A percentile compares a stretch with the other conserved stretches of the same genome.
These are phyloP conservation scores for Seiridium unicorne DNA, from an alignment of 2,329 filamentous ascomycete species.

Conservation along the genomic window DNA sequence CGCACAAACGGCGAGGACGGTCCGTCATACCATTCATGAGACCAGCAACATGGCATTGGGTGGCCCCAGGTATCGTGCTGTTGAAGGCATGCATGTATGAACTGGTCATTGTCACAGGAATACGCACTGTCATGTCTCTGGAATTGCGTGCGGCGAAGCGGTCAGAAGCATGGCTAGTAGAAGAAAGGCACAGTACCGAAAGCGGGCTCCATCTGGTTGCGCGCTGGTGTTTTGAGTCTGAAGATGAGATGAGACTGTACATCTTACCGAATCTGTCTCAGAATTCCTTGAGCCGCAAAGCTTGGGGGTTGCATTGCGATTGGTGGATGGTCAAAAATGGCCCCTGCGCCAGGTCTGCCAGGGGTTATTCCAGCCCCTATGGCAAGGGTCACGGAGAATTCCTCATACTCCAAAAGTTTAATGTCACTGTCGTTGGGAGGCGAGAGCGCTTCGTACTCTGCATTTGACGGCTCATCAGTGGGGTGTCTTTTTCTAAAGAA, in stretches of 20 bases:
- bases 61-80: neutral
- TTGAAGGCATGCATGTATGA: neutral
- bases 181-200: neutral
- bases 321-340: neutral
- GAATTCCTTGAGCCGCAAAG: slow-evolving; percentile 21
- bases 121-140: no score
- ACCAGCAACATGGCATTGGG: neutral
- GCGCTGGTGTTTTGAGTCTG: slow-evolving; percentile 15
- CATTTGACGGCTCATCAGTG: neutral
- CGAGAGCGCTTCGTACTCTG: neutral
- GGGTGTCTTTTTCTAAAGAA: neutral
- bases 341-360: neutral
- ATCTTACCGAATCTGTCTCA: slow-evolving; percentile 27
- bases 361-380: neutral
- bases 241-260: slow-evolving; percentile 28
- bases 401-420: slow-evolving; percentile 8
- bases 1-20: neutral
- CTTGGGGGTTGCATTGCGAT: slow-evolving; percentile 2
- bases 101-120: neutral
- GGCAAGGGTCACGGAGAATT: slow-evolving; percentile 3
- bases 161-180: neutral
- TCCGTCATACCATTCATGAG: neutral
- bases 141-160: neutral
- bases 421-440: neutral
- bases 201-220: neutral